Evolutionary conservation across 2,329 filamentous ascomycete species (phyloP).

Genomic region (Sarocladium brachiariae): DNA sequence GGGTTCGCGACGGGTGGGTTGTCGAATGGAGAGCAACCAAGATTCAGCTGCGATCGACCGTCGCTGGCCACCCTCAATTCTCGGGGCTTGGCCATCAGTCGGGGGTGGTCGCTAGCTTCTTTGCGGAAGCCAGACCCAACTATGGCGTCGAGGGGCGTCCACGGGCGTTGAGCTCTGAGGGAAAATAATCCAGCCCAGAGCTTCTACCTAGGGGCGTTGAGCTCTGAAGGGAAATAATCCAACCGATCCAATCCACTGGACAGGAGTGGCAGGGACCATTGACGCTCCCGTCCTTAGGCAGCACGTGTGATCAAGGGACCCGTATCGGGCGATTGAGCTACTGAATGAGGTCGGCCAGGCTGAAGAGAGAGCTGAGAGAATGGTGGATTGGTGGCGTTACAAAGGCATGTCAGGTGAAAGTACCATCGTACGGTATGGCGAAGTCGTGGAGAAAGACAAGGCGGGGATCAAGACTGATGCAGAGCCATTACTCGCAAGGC

Average conservation of each 20-base stretch:
- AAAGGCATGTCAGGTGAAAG: neutral
- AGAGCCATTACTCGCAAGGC: constrained; percentile 7
- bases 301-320: constrained; percentile 2
- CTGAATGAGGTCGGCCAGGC: neutral
- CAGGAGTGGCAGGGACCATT: neutral
- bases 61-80: constrained; percentile 4
- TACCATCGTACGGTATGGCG: constrained; percentile 3
- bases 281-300: neutral
- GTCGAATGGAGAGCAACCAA: constrained; percentile 5
- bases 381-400: constrained; percentile 2
- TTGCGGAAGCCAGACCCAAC: neutral
- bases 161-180: neutral
- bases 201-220: neutral
- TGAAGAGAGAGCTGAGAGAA: neutral
- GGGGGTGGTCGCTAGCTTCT: neutral
- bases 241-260: no score
- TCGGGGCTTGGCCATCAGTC: constrained; percentile 10
- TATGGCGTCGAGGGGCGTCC: neutral
- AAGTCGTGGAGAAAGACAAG: neutral
- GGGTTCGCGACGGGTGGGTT: constrained; percentile 1
- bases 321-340: neutral
- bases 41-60: constrained; percentile 8
- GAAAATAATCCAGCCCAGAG: neutral
- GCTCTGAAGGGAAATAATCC: no score
- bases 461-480: neutral